Percentiles rank a stretch among this genome's conserved stretches.
These are phyloP conservation scores for Fraxinus anomala DNA, from an alignment of 257 asterid genomes.

Conservation along the genomic window DNA sequence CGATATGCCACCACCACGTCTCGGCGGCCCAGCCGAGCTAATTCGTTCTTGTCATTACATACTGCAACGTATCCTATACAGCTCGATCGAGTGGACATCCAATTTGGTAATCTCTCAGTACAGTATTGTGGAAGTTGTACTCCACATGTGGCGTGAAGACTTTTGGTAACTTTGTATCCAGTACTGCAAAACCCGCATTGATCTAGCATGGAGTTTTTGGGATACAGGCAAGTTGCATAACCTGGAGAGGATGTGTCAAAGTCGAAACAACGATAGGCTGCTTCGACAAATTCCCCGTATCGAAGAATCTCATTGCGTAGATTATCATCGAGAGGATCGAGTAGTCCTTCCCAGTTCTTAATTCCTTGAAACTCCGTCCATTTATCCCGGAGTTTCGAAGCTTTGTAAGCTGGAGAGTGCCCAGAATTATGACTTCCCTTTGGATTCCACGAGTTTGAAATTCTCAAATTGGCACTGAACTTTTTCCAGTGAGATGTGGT, in stretches of 20 bases:
- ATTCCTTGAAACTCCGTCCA: constrained; percentile 91
- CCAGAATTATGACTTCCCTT: constrained; percentile 8
- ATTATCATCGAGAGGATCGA: constrained; percentile 79
- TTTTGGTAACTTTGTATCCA: constrained; percentile 53
- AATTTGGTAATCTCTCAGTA: constrained; percentile 45
- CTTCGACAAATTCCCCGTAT: constrained; percentile 81
- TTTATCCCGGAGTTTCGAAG: constrained; percentile 41
- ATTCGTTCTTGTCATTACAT: constrained; percentile 59
- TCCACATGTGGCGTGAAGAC: constrained; percentile 77
- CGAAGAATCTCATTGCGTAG: constrained; percentile 71
- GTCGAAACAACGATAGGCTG: constrained; percentile 71
- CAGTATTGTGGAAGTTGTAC: constrained; percentile 56
- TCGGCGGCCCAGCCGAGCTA: constrained; percentile 71
- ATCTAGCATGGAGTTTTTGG: constrained; percentile 39
- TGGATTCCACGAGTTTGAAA: constrained; percentile 31
- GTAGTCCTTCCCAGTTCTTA: constrained; percentile 90
- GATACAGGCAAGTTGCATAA: constrained; percentile 48
- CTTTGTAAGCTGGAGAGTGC: constrained; percentile 14
- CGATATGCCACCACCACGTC: constrained; percentile 84
- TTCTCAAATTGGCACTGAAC: constrained; percentile 23
- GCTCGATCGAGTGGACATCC: constrained; percentile 64
- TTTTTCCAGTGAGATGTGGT: not conserved
- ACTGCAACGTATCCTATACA: constrained; percentile 96
- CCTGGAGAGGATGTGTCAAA: constrained; percentile 65
- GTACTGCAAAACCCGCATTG: constrained; percentile 39